Percentiles rank a stretch among this genome's conserved stretches.
These are phyloP conservation scores for Pneumocystis carinii DNA, from an alignment of 1,139 yeast genomes.

Conservation along the genomic window DNA sequence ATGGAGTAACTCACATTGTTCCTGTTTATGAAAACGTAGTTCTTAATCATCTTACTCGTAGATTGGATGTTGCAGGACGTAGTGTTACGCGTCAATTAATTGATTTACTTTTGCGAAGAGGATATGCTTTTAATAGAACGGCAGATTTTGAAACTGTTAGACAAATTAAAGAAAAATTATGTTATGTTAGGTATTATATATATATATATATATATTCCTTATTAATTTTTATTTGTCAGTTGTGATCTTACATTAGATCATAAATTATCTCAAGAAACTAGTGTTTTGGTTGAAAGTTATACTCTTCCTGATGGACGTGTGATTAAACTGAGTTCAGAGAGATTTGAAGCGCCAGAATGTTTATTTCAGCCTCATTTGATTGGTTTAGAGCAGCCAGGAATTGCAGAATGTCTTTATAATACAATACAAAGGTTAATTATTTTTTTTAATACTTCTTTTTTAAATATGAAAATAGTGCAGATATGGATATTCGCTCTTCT, in stretches of 20 bases:
- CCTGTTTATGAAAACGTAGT: conserved; percentile 97
- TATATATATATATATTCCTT: not conserved
- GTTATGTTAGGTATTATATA: conserved; percentile 42
- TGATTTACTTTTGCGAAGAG: conserved; percentile 78
- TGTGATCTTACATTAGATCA: conserved; percentile 85
- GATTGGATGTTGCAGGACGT: conserved; percentile 95
- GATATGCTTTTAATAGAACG: conserved; percentile 94
- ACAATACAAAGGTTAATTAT: conserved; percentile 33
- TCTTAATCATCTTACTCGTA: conserved; percentile 75
- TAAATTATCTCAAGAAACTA: conserved; percentile 79
- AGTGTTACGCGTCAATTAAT: conserved; percentile 92
- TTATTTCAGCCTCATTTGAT: conserved; percentile 91
- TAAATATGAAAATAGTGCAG: conserved; percentile 51
- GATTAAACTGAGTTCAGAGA: conserved; percentile 84
- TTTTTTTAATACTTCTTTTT: not conserved
- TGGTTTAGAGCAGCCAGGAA: conserved; percentile 96
- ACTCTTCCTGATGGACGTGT: conserved; percentile 88
- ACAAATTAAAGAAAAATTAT: conserved; percentile 88
- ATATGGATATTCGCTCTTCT: conserved; percentile 79
- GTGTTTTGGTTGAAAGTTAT: conserved; percentile 77
- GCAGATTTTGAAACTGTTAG: conserved; percentile 98
- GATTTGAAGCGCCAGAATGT: conserved; percentile 97
- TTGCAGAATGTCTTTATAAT: conserved; percentile 82
- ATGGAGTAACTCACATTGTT: conserved; percentile 91
- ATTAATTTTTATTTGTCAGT: conserved; percentile 25